Percentiles rank a stretch among this genome's conserved stretches.
These are phyloP conservation scores for Colletotrichum sp. DNA, from an alignment of 2,329 filamentous ascomycete species.

Conservation along the genomic window DNA sequence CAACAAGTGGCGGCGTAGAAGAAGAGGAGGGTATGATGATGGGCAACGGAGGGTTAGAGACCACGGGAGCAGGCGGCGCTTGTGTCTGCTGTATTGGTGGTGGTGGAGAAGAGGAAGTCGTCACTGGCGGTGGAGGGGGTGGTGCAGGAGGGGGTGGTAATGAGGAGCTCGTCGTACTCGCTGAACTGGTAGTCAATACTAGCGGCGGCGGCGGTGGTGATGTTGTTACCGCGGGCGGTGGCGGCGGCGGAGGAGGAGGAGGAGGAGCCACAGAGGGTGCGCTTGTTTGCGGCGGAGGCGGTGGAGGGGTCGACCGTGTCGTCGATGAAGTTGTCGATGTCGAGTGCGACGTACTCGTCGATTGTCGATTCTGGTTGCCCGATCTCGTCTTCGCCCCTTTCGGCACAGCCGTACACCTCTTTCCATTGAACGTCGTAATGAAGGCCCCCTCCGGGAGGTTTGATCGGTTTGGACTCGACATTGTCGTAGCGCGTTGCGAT, in stretches of 20 bases:
- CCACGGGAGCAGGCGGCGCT: constrained; percentile 6
- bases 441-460: constrained; percentile 51
- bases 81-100: constrained; percentile 3
- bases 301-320: neutral
- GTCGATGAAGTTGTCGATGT: neutral
- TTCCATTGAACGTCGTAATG: constrained; percentile 54
- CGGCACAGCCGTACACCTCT: constrained; percentile 60
- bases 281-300: constrained; percentile 2
- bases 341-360: constrained; percentile 11
- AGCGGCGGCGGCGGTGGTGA: neutral
- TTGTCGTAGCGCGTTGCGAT: constrained; percentile 43
- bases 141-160: constrained; percentile 21
- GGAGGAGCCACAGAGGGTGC: neutral
- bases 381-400: constrained; percentile 27
- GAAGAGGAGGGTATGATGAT: constrained; percentile 4
- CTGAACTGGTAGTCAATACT: constrained; percentile 28
- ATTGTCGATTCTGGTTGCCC: constrained; percentile 1
- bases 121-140: constrained; percentile 18
- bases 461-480: constrained; percentile 42
- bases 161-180: constrained; percentile 42
- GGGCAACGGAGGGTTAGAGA: constrained; percentile 18
- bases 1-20: neutral
- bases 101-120: neutral
- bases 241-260: neutral
- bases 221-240: neutral